Conservation (phyloP, 106 monocot genomes). For the Dendrobium officinale region DNA sequence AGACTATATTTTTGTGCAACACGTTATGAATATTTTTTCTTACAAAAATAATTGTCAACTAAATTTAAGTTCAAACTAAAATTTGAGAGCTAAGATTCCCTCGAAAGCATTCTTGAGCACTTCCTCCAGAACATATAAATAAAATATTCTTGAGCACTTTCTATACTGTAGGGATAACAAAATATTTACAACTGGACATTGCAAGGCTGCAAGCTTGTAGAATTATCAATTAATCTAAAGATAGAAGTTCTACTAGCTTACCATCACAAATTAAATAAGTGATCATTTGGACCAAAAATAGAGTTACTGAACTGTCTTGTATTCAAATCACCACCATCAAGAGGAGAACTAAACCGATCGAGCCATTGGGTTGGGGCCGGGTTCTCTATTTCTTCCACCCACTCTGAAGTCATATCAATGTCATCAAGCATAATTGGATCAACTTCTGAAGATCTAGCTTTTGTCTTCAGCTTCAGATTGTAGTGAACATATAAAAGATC, state of each 20-base stretch:
- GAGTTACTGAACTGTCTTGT: slow-evolving; percentile 66
- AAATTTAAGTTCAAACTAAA: too few species aligned
- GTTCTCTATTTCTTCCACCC: slow-evolving; percentile 77
- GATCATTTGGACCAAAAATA: slow-evolving; percentile 67
- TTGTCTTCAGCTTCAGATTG: slow-evolving; percentile 72
- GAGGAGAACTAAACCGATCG: slow-evolving; percentile 59
- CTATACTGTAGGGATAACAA: not conserved
- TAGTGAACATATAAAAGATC: slow-evolving; percentile 84
- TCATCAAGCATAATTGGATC: slow-evolving; percentile 74
- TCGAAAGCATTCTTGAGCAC: too few species aligned
- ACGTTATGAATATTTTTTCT: too few species aligned
- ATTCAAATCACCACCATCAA: slow-evolving; percentile 70
- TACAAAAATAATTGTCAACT: too few species aligned
- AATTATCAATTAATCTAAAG: not conserved
- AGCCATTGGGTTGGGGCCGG: slow-evolving; percentile 65
- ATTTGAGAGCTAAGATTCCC: too few species aligned
- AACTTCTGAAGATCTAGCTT: slow-evolving; percentile 26
- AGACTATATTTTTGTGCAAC: too few species aligned
- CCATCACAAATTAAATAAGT: slow-evolving; percentile 67
- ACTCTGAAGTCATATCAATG: slow-evolving; percentile 86
- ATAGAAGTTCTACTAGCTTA: not conserved
- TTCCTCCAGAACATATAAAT: too few species aligned
- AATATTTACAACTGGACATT: slow-evolving; percentile 1
- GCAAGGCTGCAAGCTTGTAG: not conserved
- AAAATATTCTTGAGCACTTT: not conserved